These are phyloP conservation scores for Graphium sp. DNA, from an alignment of 2,329 filamentous ascomycete genomes.

Conservation along the genomic window DNA sequence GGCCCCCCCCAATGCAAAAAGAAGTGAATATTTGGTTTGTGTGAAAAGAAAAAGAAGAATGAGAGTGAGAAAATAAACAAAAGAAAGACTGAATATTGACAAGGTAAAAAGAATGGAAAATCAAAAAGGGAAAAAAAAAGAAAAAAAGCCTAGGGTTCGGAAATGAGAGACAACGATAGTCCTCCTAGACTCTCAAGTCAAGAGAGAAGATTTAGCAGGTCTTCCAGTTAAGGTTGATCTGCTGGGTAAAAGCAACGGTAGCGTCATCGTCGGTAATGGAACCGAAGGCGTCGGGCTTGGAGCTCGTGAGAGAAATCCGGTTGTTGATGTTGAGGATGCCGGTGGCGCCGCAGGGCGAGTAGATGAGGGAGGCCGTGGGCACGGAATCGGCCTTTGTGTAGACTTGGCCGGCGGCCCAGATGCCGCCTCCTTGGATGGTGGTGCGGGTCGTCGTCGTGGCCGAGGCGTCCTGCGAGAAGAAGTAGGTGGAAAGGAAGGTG, in stretches of 20 bases:
- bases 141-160: not conserved
- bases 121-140: not conserved
- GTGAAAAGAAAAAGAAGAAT: constrained; percentile 1
- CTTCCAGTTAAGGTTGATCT: constrained; percentile 17
- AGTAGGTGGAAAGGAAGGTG: constrained; percentile 27
- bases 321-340: constrained; percentile 25
- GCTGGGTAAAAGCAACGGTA: constrained; percentile 19
- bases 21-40: no score
- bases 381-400: constrained; percentile 27
- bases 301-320: constrained; percentile 16
- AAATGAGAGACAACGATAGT: no score
- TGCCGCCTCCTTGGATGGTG: constrained; percentile 21
- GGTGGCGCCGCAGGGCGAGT: constrained; percentile 24
- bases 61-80: not conserved
- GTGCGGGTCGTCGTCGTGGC: constrained; percentile 25
- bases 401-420: constrained; percentile 23
- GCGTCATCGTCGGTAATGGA: constrained; percentile 20
- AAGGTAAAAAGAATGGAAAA: not conserved
- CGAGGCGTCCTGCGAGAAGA: constrained; percentile 25
- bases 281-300: constrained; percentile 14
- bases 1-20: no score
- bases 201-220: constrained; percentile 6
- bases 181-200: no score
- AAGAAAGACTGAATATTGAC: not conserved
- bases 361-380: constrained; percentile 25